Base-by-base conservation (phyloP, 1,139 yeast genomes). In the Hansenula lynferdii region DNA sequence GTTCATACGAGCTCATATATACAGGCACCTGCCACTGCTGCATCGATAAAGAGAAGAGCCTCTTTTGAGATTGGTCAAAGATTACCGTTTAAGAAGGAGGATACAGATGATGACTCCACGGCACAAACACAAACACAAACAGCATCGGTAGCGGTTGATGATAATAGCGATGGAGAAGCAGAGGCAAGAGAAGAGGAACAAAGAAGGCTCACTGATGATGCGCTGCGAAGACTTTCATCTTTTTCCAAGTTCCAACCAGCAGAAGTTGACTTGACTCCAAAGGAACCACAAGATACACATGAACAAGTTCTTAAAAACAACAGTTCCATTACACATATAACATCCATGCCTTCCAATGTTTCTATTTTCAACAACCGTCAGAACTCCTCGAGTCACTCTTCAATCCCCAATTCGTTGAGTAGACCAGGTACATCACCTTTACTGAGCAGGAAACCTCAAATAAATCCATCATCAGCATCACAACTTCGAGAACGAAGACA, bases 231-330 rank as follows among this genome's bases (percentile, higher is more conserved):
- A 35, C 48, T 65, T 24, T 58, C 65, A 5, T 44, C 54, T 9
- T 41, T 63, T 11, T 40, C 53, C 3, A 51, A 40, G 29, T 74
- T 73, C 51, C 72, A 69, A 39, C 79, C 79, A 0, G 79, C 80
- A 1, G 75, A 72, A 44, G 79, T 71, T 8, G 80, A 74, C 45
- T 60, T 74, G 8, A 24, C 26, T 24, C 26, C 26, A 15, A 24
- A 25, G 20, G 38, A 30, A 19, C 38, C 12, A 15, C 4, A 19
- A 10, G 34, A 17, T 29, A 35, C 28, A 19, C 38, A 15, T 28
- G 31, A n/a, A 10, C 31, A 28, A 28, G 31, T 28, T 10, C 17
- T 27, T 30, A 27, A 6, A 18, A 24, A 15, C 21, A 14, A 16
- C 18, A 27, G 24, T 10, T 18, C 34, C 23, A 24, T 15, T 18